Evolutionary conservation across 164 flowering plant genomes (phyloP).

Genomic region (Vitis amurensis): DNA sequence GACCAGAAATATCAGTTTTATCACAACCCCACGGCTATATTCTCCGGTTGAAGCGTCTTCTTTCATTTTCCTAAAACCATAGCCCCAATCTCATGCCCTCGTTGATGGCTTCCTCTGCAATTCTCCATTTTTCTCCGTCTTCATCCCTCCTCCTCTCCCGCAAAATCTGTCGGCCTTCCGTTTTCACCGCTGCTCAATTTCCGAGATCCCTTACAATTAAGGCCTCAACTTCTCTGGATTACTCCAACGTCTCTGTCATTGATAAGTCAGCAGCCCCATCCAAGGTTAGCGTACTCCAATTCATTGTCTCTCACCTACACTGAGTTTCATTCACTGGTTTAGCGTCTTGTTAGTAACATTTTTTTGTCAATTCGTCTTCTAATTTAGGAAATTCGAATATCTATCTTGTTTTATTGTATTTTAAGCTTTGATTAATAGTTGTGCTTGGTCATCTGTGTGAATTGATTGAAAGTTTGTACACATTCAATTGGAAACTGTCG

Average conservation of each 20-base stretch:
- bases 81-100: neutral
- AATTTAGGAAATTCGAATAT: no score
- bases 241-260: constrained; percentile 20
- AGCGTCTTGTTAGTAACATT: neutral
- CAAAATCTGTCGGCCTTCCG: constrained; percentile 15
- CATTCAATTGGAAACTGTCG: no score
- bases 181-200: constrained; percentile 1
- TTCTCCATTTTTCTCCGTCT: constrained; percentile 28
- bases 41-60: neutral
- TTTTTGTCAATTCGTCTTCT: neutral
- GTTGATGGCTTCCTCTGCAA: constrained; percentile 44
- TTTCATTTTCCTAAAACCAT: neutral
- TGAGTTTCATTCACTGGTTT: neutral
- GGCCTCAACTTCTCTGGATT: constrained; percentile 42
- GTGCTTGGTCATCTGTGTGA: no score
- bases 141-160: constrained; percentile 15
- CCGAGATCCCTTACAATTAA: constrained; percentile 21
- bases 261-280: constrained; percentile 25
- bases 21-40: neutral
- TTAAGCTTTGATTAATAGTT: no score
- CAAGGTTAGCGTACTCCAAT: constrained; percentile 30
- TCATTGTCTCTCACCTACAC: neutral
- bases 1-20: neutral
- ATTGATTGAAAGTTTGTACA: no score
- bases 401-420: no score